These are phyloP conservation scores for Cylindrodendrum hubeiense DNA, from an alignment of 2,329 filamentous ascomycete genomes.

Conservation along the genomic window DNA sequence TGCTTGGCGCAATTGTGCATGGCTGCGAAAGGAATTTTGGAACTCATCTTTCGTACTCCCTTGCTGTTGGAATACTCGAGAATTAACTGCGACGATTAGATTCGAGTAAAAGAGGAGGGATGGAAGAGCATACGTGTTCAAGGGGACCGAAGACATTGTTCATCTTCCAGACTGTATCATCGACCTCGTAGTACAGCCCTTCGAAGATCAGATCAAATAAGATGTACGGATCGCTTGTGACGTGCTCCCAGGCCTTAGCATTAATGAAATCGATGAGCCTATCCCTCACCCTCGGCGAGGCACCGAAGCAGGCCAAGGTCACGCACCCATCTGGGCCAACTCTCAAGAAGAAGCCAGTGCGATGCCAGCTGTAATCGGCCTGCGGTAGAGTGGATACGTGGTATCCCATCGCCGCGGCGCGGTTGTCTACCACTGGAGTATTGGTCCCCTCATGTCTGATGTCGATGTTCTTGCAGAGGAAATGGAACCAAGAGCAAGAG, in stretches of 20 bases:
- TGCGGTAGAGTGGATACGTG: conserved; percentile 41
- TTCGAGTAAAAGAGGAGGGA: background rate
- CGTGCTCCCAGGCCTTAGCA: conserved; percentile 40
- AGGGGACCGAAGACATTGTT: conserved; percentile 46
- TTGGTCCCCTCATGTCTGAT: conserved; percentile 31
- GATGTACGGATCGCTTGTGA: conserved; percentile 41
- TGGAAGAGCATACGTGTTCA: conserved; percentile 38
- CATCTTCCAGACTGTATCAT: conserved; percentile 47
- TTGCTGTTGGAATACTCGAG: conserved; percentile 43
- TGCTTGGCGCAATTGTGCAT: conserved; percentile 48
- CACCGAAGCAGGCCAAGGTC: conserved; percentile 45
- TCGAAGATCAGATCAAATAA: conserved; percentile 47
- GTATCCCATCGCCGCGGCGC: conserved; percentile 38
- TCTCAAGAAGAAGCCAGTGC: conserved; percentile 45
- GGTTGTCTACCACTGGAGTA: conserved; percentile 44
- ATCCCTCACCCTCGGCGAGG: conserved; percentile 33
- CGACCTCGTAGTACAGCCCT: conserved; percentile 44
- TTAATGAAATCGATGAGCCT: conserved; percentile 41
- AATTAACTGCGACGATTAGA: conserved; percentile 37
- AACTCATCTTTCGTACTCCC: conserved; percentile 41
- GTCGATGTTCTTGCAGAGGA: conserved; percentile 50
- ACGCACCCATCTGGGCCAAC: conserved; percentile 30
- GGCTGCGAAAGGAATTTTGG: conserved; percentile 43
- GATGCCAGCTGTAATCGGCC: conserved; percentile 45
- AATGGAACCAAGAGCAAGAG: conserved; percentile 50